These are phyloP conservation scores for Diaporthe ilicicola DNA, from an alignment of 2,329 filamentous ascomycete species.

Conservation along the genomic window DNA sequence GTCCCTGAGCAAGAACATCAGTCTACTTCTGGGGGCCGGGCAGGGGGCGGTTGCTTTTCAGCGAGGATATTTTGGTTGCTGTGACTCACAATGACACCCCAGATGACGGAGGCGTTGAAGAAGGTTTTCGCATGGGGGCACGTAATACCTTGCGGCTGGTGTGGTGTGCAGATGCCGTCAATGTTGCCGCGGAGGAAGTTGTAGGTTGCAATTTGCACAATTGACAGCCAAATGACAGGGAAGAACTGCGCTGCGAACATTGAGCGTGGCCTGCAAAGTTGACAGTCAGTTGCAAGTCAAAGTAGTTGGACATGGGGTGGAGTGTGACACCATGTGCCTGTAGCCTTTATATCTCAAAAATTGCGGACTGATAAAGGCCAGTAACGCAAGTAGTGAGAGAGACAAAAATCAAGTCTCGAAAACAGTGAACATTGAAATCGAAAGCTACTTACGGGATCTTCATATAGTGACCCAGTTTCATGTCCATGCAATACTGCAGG, in stretches of 20 bases:
- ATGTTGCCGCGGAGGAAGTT: slow-evolving; percentile 53
- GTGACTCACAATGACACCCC: slow-evolving; percentile 44
- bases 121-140: slow-evolving; percentile 45
- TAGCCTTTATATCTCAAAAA: neutral
- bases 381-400: too few species aligned
- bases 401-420: too few species aligned
- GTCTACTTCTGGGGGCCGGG: neutral
- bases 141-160: slow-evolving; percentile 40
- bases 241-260: slow-evolving; percentile 26
- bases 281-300: neutral
- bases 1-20: slow-evolving; percentile 31
- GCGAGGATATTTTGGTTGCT: too few species aligned
- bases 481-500: slow-evolving; percentile 49
- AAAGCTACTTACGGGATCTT: slow-evolving; percentile 36
- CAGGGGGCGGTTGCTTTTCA: too few species aligned
- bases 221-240: slow-evolving; percentile 40
- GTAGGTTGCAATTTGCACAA: slow-evolving; percentile 53
- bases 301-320: neutral
- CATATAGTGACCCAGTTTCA: slow-evolving; percentile 57
- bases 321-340: neutral
- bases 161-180: slow-evolving; percentile 50
- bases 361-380: neutral
- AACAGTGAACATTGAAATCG: neutral
- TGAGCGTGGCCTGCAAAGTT: neutral
- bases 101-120: slow-evolving; percentile 49